These are phyloP conservation scores for Aurifilum marmelostoma DNA, from an alignment of 2,329 filamentous ascomycete species.

Conservation along the genomic window DNA sequence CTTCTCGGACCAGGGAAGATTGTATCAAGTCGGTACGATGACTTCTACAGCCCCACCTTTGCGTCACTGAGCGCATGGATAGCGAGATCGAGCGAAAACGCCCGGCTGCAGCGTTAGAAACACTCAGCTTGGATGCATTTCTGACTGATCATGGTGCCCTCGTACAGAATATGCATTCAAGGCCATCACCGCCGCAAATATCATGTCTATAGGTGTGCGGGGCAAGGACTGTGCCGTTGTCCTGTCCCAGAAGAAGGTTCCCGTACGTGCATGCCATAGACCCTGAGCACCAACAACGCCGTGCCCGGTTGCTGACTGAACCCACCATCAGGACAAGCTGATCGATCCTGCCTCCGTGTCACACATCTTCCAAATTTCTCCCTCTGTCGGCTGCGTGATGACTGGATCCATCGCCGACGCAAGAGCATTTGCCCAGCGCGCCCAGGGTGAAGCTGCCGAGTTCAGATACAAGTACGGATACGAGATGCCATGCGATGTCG, in stretches of 20 bases:
- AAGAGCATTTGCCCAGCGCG: conserved; percentile 87
- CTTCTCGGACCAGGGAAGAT: conserved; percentile 96
- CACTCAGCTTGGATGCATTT: neutral
- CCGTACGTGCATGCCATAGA: conserved; percentile 63
- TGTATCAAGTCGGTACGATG: conserved; percentile 97
- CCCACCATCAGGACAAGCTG: conserved; percentile 79
- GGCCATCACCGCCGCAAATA: conserved; percentile 98
- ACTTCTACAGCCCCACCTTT: conserved; percentile 12
- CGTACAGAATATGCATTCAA: conserved; percentile 98
- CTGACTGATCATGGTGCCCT: conserved; percentile 20
- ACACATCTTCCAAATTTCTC: conserved; percentile 95
- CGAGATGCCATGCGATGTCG: conserved; percentile 97
- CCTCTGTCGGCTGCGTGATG: conserved; percentile 96
- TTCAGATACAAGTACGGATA: conserved; percentile 99
- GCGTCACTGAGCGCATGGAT: neutral
- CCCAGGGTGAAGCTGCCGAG: conserved; percentile 93
- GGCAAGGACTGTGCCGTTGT: conserved; percentile 98
- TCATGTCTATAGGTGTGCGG: conserved; percentile 93
- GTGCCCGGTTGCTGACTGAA: conserved; percentile 42
- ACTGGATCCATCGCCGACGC: conserved; percentile 98
- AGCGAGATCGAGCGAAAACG: conserved; percentile 7
- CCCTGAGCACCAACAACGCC: conserved; percentile 30
- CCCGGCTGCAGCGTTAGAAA: neutral
- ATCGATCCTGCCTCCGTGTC: conserved; percentile 97
- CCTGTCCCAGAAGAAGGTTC: conserved; percentile 98